Evolutionary conservation across 257 asterid species (phyloP), one percentile per base, ranked within the genome.

Genomic region (Primulina tabacum): DNA sequence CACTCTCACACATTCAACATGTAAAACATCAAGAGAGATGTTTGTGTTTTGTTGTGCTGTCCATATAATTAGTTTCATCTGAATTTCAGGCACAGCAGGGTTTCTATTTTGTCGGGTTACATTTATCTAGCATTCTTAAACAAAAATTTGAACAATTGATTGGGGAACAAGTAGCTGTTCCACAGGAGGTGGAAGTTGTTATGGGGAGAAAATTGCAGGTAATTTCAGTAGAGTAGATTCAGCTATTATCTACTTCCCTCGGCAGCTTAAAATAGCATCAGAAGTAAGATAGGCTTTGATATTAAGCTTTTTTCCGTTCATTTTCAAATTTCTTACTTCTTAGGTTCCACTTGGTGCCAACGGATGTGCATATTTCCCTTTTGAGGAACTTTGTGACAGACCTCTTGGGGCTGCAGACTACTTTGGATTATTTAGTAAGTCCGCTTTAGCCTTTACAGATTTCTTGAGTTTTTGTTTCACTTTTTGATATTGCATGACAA

Each of bases 321-420:
- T 57, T 20, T 71, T 35, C 26, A 43, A 60, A 21, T 77, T 50
- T 71, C 43, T 43, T 32, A 62, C 60, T 67, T 56, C 43, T 71
- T 75, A 92, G 98, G 90, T 92, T 76, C 94, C 95, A 26, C 17
- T 89, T 67, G 96, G 97, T 74, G 96, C 88, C 47, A 82, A 87
- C 53, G 95, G 97, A 52, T 90, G 98, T 78, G 96, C 98, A 59
- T 86, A 83, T 77, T 92, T 88, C 75, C 80, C 89, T 58, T 92
- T 92, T 24, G 97, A 86, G 76, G 97, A 92, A 58, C 92, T 92
- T 57, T 92, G 98, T 14, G 95, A 92, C 73, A 78, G 87, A 63
- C 98, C 98, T 76, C 96, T 92, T 65, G 98, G 98, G 6, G 98
- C 98, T n/a, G 98, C 98, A 28, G 98, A 92, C 73, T 92, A 92